Evolutionary conservation across 768 basidiomycete species (phyloP), one percentile per base, ranked within the genome.

Genomic region (Phlebiopsis flavidoalba): DNA sequence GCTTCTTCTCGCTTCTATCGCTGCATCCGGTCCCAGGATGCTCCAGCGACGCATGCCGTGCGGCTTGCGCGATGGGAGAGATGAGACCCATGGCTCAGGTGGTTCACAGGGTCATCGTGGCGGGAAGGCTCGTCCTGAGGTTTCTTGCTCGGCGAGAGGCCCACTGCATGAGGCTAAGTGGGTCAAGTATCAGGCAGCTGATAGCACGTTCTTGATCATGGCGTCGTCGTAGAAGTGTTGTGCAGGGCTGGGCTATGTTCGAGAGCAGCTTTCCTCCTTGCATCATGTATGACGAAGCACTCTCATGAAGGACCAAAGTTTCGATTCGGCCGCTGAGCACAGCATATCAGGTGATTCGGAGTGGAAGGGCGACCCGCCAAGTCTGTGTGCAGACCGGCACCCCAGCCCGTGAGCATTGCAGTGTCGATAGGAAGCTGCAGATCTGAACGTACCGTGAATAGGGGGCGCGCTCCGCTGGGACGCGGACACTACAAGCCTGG

Each of bases 1-100:
- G 19, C 14, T 55, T 43, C 10, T 22, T 15, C 35, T 55, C 26
- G 54, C 54, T 55, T 55, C 54, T 55, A 55, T 55, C 54, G 43
- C 24, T 14, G 19, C 35, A 55, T 55, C 54, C 36, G 12, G n/a
- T 55, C 54, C 19, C 36, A 45, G 35, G 54, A 12, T 24, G 37
- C 37, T 55, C 54, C 54, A 55, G 36, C n/a, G 6, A 5, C 22
- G 37, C 40, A 8, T 31, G 54, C 40, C 8, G 10, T 52, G 7
- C 26, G 26, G 50, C 21, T 10, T 24, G 21, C 10, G 26, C 48
- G 19, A 26, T 49, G n/a, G 48, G 19, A 21, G 48, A 19, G 48
- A 26, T 26, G 21, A 12, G 12, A 11, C n/a, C 19, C 50, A 31
- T 19, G 50, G 21, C 31, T 53, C 12, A 11, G 10, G 52, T 17